phyloP scores from a whole-genome alignment of 495 filamentous ascomycete species.

The Trichoderma asperelloides region DNA sequence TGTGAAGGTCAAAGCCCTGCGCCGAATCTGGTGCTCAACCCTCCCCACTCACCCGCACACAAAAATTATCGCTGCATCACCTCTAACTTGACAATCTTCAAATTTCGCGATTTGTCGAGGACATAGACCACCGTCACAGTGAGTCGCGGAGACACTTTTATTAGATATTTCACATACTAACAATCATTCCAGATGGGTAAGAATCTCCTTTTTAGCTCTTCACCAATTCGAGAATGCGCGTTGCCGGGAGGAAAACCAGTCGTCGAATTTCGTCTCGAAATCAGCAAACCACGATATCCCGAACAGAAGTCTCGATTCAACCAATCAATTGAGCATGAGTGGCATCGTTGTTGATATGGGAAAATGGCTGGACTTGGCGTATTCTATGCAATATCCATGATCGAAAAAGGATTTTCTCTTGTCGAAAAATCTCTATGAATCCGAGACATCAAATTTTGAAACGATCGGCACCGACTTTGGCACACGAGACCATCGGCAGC shows the following conservation, averaged over 20 bases:
- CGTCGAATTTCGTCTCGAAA: slow-evolving; percentile 1
- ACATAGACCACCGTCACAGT: slow-evolving; percentile 51
- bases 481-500: background rate
- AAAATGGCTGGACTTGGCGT: background rate
- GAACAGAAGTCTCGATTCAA: background rate
- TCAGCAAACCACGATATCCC: background rate
- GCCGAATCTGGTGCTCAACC: slow-evolving; percentile 4
- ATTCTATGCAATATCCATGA: background rate
- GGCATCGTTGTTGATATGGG: background rate
- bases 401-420: background rate
- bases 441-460: background rate
- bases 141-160: slow-evolving; percentile 21
- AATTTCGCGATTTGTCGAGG: slow-evolving; percentile 36
- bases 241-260: background rate
- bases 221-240: background rate
- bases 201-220: slow-evolving; percentile 11
- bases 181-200: slow-evolving; percentile 43
- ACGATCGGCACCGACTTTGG: background rate
- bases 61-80: slow-evolving; percentile 7
- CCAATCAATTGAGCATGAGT: background rate
- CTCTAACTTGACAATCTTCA: slow-evolving; percentile 11
- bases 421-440: background rate
- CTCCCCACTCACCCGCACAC: slow-evolving; percentile 10
- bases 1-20: slow-evolving; percentile 7
- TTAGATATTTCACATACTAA: slow-evolving; percentile 25